Evolutionary conservation across 495 filamentous ascomycete genomes (phyloP).

Genomic region (Cercophora sp.): DNA sequence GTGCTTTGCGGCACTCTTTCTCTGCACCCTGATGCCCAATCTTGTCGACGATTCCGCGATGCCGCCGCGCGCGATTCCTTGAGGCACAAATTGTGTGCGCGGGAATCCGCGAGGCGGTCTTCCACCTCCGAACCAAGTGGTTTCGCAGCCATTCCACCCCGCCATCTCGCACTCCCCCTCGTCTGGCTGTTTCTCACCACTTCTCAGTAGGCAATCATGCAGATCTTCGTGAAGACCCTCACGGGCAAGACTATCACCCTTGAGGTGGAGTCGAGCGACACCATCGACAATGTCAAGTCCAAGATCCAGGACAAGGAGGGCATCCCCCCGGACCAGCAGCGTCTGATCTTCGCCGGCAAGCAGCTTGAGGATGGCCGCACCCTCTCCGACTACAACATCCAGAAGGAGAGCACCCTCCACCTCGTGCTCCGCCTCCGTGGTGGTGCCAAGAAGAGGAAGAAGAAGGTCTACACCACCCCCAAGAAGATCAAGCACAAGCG

Average conservation of each 20-base stretch:
- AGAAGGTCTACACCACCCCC: conserved; percentile 99
- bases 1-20: conserved; percentile 15
- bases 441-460: conserved; percentile 99
- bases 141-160: background rate
- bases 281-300: conserved; percentile 99
- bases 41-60: conserved; percentile 6
- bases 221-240: conserved; percentile 99
- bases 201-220: conserved; percentile 68
- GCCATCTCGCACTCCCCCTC: conserved; percentile 15
- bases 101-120: background rate
- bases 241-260: conserved; percentile 99
- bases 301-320: conserved; percentile 96
- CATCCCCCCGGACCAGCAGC: conserved; percentile 99
- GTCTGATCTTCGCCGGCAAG: conserved; percentile 99
- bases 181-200: conserved; percentile 30
- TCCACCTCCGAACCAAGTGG: conserved; percentile 7
- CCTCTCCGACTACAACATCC: conserved; percentile 99
- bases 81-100: conserved; percentile 7
- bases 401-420: conserved; percentile 99
- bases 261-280: conserved; percentile 99
- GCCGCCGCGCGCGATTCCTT: background rate
- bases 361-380: conserved; percentile 99
- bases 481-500: conserved; percentile 99
- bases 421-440: conserved; percentile 95
- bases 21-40: conserved; percentile 5